Evolutionary conservation across 176 grass and related monocot genomes (phyloP), one percentile per base, ranked within the genome.

Genomic region (Oryza meyeriana): DNA sequence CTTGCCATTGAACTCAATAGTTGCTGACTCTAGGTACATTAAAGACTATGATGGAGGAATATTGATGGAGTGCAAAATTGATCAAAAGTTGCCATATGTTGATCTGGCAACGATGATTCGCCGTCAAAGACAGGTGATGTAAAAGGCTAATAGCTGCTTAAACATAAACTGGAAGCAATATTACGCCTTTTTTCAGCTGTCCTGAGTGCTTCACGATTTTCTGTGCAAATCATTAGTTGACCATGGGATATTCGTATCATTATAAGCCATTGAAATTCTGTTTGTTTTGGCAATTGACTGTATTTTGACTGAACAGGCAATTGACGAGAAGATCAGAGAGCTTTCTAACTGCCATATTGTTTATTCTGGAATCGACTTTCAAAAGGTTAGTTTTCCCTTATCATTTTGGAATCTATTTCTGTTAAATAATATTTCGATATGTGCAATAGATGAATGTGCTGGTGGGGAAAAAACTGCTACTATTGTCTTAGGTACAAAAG

Each of bases 41-140:
- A 99, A 99, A 69, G 97, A 99, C 12, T 99, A 99, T 81, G 97
- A 99, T 79, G 97, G 97, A 83, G 97, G 97, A 76, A 95, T 99
- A 90, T 84, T 99, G 50, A 99, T 99, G 97, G 91, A 99, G 66
- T 99, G 97, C 84, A 99, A 77, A 88, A 99, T 99, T 79, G 88
- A 99, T 81, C 91, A 26, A 29, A 99, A 96, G 75, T 78, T 99
- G 78, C 93, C 91, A 10, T 99, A 99, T 22, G 89, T 83, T 88
- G 97, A 99, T 99, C 84, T 99, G n/a, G 97, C 97, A 20, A 94
- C 85, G 25, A 95, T 99, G 97, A 95, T 99, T 90, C 85, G 93
- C 6, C 91, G 77, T n/a, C 97, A 99, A 94, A 93, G 97, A 74
- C 97, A 95, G 97, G 97, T 99, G 61, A 32, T 34, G 4, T 91